A percentile compares a stretch with the other conserved stretches of the same genome.
Evolutionary conservation across 2,329 filamentous ascomycete species (phyloP).

Genomic region (Pseudogymnoascus pannorum): DNA sequence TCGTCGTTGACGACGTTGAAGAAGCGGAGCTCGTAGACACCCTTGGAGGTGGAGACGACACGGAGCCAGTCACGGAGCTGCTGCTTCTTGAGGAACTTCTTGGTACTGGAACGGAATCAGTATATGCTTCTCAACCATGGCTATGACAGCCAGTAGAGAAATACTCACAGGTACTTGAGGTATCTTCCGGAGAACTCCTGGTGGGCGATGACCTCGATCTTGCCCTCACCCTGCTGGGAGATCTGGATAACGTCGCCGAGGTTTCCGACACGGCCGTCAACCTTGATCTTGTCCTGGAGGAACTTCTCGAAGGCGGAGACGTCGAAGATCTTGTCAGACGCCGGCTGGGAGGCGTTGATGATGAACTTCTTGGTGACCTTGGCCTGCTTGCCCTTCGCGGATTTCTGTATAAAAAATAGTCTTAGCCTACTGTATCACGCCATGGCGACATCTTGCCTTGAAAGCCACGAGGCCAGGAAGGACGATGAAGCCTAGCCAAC

Average conservation of each 20-base stretch:
- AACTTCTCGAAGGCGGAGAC: slow-evolving; percentile 99
- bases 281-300: slow-evolving; percentile 99
- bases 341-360: slow-evolving; percentile 98
- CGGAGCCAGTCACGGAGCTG: slow-evolving; percentile 99
- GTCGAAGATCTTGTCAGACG: slow-evolving; percentile 99
- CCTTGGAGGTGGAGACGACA: slow-evolving; percentile 94
- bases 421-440: slow-evolving; percentile 93
- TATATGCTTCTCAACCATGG: slow-evolving; percentile 19
- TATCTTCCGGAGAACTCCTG: slow-evolving; percentile 98
- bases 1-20: slow-evolving; percentile 99
- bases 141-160: background rate
- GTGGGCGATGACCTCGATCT: slow-evolving; percentile 96
- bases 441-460: slow-evolving; percentile 11
- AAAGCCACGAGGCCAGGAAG: slow-evolving; percentile 12
- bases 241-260: slow-evolving; percentile 89
- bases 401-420: slow-evolving; percentile 48
- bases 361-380: slow-evolving; percentile 73
- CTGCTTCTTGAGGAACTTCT: slow-evolving; percentile 99
- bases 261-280: slow-evolving; percentile 96
- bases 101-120: slow-evolving; percentile 57
- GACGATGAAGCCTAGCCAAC: slow-evolving; percentile 52
- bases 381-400: slow-evolving; percentile 61
- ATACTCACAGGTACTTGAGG: slow-evolving; percentile 95
- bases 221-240: slow-evolving; percentile 86
- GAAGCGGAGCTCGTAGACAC: slow-evolving; percentile 99